phyloP scores from a whole-genome alignment of 2,329 filamentous ascomycete species.

The Purpureocillium lavendulum region DNA sequence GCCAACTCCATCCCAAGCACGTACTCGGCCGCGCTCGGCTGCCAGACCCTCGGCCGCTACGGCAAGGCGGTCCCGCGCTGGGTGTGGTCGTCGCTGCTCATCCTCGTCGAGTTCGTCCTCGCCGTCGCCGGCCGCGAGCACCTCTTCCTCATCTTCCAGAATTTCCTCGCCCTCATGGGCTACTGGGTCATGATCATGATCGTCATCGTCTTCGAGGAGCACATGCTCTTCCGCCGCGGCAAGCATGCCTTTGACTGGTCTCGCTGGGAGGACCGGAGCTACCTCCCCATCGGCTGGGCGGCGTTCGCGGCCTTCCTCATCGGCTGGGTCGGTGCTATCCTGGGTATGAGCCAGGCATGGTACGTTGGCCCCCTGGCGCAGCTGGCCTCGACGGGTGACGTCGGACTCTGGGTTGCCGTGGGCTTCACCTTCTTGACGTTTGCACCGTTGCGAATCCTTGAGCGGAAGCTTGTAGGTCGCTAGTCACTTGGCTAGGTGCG shows the following conservation, averaged over 20 bases:
- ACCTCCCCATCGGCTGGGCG: conserved; percentile 33
- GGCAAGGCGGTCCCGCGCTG: conserved; percentile 44
- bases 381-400: conserved; percentile 40
- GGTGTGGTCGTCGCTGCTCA: conserved; percentile 44
- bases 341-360: conserved; percentile 51
- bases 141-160: conserved; percentile 45
- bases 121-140: conserved; percentile 42
- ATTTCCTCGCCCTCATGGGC: conserved; percentile 44
- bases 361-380: conserved; percentile 48
- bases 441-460: conserved; percentile 16
- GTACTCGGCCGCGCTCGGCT: conserved; percentile 50
- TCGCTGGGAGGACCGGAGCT: conserved; percentile 36
- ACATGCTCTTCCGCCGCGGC: conserved; percentile 32
- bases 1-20: conserved; percentile 48
- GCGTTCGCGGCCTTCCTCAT: conserved; percentile 34
- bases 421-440: conserved; percentile 48
- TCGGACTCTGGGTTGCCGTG: conserved; percentile 51
- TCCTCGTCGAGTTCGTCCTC: conserved; percentile 46
- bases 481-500: conserved; percentile 6
- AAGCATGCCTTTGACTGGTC: conserved; percentile 30
- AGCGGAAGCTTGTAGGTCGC: conserved; percentile 17
- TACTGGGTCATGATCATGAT: conserved; percentile 47
- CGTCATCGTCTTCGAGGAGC: conserved; percentile 36
- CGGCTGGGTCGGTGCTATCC: conserved; percentile 42
- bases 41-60: conserved; percentile 48